Evolutionary conservation across 2,329 filamentous ascomycete species (phyloP).

Genomic region (Colletotrichum tanaceti): DNA sequence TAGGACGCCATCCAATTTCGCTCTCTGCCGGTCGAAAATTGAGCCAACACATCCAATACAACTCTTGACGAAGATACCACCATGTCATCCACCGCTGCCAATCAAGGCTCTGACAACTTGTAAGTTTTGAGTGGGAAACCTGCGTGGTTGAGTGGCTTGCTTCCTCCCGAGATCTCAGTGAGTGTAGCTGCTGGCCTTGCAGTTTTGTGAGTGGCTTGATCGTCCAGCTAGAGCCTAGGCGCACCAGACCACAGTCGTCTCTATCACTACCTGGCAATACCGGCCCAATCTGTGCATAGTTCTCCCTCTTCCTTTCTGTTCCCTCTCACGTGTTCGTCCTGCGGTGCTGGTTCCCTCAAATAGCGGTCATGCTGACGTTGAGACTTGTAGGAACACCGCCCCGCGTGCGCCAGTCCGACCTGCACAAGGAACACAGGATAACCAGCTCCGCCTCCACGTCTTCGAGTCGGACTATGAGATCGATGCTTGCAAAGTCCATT

Average conservation of each 20-base stretch:
- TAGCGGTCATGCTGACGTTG: background rate
- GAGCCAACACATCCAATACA: background rate
- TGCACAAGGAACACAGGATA: rapidly evolving
- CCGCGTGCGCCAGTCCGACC: too few relatives aligned
- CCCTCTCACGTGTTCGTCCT: rapidly evolving
- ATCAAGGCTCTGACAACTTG: background rate
- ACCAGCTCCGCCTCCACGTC: background rate
- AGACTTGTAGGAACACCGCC: too few relatives aligned
- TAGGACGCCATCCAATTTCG: background rate
- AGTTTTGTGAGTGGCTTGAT: too few relatives aligned
- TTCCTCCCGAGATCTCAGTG: background rate
- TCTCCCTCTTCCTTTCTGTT: background rate
- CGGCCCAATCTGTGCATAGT: background rate
- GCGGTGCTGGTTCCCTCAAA: rapidly evolving
- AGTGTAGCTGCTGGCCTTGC: background rate
- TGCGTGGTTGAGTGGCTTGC: background rate
- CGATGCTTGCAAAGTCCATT: too few relatives aligned
- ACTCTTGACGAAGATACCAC: background rate
- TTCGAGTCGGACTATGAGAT: background rate
- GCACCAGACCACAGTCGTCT: background rate
- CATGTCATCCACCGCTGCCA: background rate
- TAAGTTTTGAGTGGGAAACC: background rate
- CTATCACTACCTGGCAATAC: background rate
- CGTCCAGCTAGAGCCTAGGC: too few relatives aligned
- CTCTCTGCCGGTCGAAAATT: background rate